Percentiles rank a stretch among this genome's conserved stretches.
Evolutionary conservation across 805 yeast genomes (phyloP).

Genomic region (Metschnikowia vanudenii): DNA sequence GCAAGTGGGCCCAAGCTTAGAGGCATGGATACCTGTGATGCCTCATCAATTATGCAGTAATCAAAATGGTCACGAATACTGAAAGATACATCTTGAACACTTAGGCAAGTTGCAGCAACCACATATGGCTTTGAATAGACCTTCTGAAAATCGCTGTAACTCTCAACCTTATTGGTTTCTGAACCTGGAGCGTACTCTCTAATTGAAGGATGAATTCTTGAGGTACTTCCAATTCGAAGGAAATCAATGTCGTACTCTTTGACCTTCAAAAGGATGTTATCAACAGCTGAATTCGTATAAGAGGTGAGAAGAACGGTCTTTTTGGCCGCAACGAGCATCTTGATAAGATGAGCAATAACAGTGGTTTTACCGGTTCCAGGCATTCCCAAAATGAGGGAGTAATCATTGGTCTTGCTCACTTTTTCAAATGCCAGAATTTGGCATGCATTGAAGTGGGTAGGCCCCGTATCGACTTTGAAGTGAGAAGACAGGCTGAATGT

Average conservation of each 20-base stretch:
- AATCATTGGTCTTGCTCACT: conserved; percentile 67
- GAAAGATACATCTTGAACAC: conserved; percentile 65
- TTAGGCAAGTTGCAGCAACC: conserved; percentile 87
- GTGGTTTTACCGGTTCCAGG: conserved; percentile 98
- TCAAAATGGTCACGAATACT: conserved; percentile 61
- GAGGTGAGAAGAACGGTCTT: conserved; percentile 77
- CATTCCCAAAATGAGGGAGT: conserved; percentile 87
- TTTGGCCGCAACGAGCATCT: conserved; percentile 53
- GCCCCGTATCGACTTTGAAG: conserved; percentile 16
- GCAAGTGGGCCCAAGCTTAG: conserved; percentile 84
- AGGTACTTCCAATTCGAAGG: conserved; percentile 63
- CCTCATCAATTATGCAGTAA: conserved; percentile 94
- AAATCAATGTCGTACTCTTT: conserved; percentile 39
- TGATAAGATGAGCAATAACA: conserved; percentile 74
- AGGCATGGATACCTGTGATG: conserved; percentile 93
- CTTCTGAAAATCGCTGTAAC: conserved; percentile 45
- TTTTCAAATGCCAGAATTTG: conserved; percentile 68
- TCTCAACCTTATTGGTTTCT: conserved; percentile 27
- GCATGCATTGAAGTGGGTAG: conserved; percentile 56
- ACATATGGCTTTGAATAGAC: conserved; percentile 59
- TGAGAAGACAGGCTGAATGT: conserved; percentile 30
- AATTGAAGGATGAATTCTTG: conserved; percentile 62
- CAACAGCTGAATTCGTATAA: conserved; percentile 95
- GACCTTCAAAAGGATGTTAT: conserved; percentile 82
- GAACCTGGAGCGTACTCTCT: conserved; percentile 50